phyloP scores from a whole-genome alignment of 2,329 filamentous ascomycete species.

The Colletotrichum sp. region DNA sequence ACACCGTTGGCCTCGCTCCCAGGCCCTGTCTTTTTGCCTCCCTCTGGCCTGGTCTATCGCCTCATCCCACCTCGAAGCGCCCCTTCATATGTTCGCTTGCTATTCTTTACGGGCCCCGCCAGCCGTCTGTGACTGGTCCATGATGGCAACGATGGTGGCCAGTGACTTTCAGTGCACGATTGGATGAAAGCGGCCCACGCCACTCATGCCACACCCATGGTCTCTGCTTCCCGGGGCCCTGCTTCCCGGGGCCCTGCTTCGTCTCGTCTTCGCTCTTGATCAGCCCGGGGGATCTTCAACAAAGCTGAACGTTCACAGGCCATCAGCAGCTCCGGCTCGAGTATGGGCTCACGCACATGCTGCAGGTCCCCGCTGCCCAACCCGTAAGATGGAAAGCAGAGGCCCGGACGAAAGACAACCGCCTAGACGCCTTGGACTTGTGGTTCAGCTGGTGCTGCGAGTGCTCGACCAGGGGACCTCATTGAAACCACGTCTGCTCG shows the following conservation, averaged over 20 bases:
- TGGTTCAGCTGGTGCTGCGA: constrained; percentile 1
- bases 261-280: constrained; percentile 14
- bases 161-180: constrained; percentile 1
- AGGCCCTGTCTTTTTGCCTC: not conserved
- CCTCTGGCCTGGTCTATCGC: not conserved
- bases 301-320: not conserved
- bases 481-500: constrained; percentile 15
- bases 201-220: not conserved
- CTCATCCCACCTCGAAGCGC: not conserved
- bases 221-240: not conserved
- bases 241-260: constrained; percentile 9
- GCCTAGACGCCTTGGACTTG: not conserved
- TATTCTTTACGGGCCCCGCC: not conserved
- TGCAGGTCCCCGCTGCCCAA: constrained; percentile 13
- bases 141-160: not conserved
- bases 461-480: constrained; percentile 1
- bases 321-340: not conserved
- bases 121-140: not conserved
- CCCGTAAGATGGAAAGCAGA: not conserved
- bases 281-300: not conserved
- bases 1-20: not conserved
- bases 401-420: not conserved
- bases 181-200: constrained; percentile 17
- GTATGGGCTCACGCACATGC: constrained; percentile 14
- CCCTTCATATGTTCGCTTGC: not conserved